Conservation (phyloP, 2,329 filamentous ascomycete species). For the Fusarium nurragi region DNA sequence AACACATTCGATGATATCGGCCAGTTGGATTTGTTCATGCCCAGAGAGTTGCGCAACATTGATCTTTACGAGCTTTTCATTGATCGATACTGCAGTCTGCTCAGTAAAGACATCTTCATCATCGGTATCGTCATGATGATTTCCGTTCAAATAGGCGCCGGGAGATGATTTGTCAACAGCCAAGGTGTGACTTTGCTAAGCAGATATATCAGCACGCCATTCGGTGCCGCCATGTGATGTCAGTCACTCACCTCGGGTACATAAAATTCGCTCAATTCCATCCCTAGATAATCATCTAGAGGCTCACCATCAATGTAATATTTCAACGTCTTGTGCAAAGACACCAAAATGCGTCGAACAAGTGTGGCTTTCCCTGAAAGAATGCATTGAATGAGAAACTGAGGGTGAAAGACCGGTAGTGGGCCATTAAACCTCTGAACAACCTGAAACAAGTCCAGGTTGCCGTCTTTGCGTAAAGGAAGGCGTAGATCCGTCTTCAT, state of each 20-base stretch:
- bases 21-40: constrained; percentile 85
- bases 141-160: constrained; percentile 51
- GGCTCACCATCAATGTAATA: constrained; percentile 84
- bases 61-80: constrained; percentile 78
- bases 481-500: constrained; percentile 64
- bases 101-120: constrained; percentile 76
- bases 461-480: constrained; percentile 58
- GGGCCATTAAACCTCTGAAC: constrained; percentile 87
- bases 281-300: constrained; percentile 80
- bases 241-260: constrained; percentile 38
- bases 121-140: constrained; percentile 54
- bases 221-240: not conserved
- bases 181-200: constrained; percentile 30
- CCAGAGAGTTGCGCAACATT: constrained; percentile 83
- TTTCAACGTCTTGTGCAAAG: constrained; percentile 79
- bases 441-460: constrained; percentile 79
- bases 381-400: constrained; percentile 88
- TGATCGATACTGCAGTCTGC: constrained; percentile 73
- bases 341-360: constrained; percentile 77
- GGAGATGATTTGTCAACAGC: constrained; percentile 47
- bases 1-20: constrained; percentile 85
- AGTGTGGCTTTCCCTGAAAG: constrained; percentile 78
- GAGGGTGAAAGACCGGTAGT: constrained; percentile 89
- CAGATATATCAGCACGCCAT: constrained; percentile 8
- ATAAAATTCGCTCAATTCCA: constrained; percentile 70